phyloP scores from a whole-genome alignment of 2,329 filamentous ascomycete species.

The Gaeumannomyces tritici region DNA sequence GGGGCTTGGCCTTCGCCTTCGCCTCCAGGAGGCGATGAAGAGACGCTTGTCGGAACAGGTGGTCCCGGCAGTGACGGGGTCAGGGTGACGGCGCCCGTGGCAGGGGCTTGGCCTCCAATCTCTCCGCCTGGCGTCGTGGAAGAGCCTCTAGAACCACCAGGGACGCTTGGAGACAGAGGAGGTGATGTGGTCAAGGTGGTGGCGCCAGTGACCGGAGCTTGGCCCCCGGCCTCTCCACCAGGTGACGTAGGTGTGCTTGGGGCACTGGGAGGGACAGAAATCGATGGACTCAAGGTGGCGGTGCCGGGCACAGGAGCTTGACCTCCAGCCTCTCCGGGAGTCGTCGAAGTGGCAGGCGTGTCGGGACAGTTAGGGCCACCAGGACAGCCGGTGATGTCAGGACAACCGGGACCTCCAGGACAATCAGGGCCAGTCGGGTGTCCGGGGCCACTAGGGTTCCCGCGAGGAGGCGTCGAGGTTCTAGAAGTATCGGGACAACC shows the following conservation, averaged over 20 bases:
- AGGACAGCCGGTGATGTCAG: background rate
- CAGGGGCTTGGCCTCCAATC: background rate
- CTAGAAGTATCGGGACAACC: background rate
- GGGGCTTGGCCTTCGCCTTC: background rate
- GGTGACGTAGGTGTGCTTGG: background rate
- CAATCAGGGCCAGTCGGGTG: background rate
- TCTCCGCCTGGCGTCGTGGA: background rate
- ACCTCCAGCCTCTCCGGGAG: background rate
- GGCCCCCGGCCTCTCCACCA: background rate
- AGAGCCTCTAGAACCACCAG: background rate
- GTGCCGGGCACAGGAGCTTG: background rate
- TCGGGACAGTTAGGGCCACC: background rate
- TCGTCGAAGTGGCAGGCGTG: background rate
- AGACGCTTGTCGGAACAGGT: too few relatives aligned
- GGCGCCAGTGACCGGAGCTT: background rate
- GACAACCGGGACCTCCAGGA: background rate
- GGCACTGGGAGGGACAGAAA: background rate
- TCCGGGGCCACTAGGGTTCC: background rate
- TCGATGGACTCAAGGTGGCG: background rate
- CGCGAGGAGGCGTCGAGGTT: background rate
- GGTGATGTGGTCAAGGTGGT: background rate
- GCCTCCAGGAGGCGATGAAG: background rate
- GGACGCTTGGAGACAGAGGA: background rate
- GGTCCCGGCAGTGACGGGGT: background rate
- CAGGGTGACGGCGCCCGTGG: background rate